Evolutionary conservation across 2,329 filamentous ascomycete species (phyloP), one percentile per base, ranked within the genome.

Genomic region (Curvularia lunata): DNA sequence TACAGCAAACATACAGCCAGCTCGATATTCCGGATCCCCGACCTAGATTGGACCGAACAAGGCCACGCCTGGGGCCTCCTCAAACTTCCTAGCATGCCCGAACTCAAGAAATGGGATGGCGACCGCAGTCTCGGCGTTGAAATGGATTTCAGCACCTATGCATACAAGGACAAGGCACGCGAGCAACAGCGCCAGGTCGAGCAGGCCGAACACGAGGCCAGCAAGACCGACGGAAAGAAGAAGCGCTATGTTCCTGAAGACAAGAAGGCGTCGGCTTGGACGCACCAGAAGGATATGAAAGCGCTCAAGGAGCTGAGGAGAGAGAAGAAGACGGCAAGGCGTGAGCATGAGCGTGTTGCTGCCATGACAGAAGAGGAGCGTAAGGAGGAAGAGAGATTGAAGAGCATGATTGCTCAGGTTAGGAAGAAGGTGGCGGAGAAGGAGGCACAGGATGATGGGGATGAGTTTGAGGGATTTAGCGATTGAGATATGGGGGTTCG

Each of bases 21-120:
- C 58, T 96, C 92, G 70, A 98, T 99, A 65, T 99, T 99, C 81
- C 87, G 90, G 10, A 81, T 92, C 2, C 76, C 83, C 3, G 92
- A 96, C 69, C 82, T 97, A 16, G 89, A 97, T 75, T 99, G 95
- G 95, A 80, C 84, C 5, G 89, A 92, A 52, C 82, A 95, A 0
- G 94, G 88, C 0, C 83, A 86, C 52, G 90, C 89, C 0, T 99
- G 94, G 91, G 95, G 91, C 1, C 82, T 99, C 0, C 82, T 97
- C 2, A 88, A 88, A 49, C 83, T 98, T 63, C 95, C 95, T 4
- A 92, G 90, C 73, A 99, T 99, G 95, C 94, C 95, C 0, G 95
- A 99, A 76, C 80, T 81, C 21, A 82, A 80, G 64, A 77, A 76
- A 16, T 79, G 79, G 68, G 77, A 79, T 13, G 75, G 77, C n/a